Base-by-base conservation (phyloP, 257 asterid genomes). In the Leptodermis oblonga region DNA sequence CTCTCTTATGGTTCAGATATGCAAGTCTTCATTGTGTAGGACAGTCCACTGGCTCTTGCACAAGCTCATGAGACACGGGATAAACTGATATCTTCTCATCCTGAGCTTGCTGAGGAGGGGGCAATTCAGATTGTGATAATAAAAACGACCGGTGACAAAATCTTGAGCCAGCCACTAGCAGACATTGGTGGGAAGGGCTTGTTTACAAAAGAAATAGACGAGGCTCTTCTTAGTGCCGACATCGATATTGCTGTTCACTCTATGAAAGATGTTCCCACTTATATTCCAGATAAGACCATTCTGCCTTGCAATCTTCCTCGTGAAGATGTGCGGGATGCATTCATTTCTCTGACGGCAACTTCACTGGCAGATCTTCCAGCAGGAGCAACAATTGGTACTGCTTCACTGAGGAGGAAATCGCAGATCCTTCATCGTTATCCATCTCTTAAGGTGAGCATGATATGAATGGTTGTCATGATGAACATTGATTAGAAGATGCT, bases 181-280 rank as follows among this genome's bases (percentile, higher is more conserved):
- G 99, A 94, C 81, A 94, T 94, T 18, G 99, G 99, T 53, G 99
- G 99, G 48, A 94, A 94, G 86, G 99, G 99, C 49, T 74, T 94
- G 70, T 94, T 94, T 76, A 94, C 97, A 0, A 94, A 94, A 81
- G 99, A 91, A 82, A 94, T 91, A 66, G 99, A 94, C 0, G 99
- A 94, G 85, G 97, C 99, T 4, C 96, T 94, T 52, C 77, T 94
- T 62, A 86, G 89, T 79, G 78, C 85, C 33, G 97, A 94, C 30
- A 89, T 94, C 54, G 97, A 94, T 75, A 94, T 91, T 60, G 97
- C 99, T 71, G 97, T 94, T 33, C 99, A 94, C 86, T 91, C 99
- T 23, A 91, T 94, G 99, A 94, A 94, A 81, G 97, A 94, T 76
- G 97, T 94, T 26, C 99, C 97, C 0, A 94, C 97, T 12, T 94